Conservation (phyloP, 129 eudicot species). For the Centaurea solstitialis region DNA sequence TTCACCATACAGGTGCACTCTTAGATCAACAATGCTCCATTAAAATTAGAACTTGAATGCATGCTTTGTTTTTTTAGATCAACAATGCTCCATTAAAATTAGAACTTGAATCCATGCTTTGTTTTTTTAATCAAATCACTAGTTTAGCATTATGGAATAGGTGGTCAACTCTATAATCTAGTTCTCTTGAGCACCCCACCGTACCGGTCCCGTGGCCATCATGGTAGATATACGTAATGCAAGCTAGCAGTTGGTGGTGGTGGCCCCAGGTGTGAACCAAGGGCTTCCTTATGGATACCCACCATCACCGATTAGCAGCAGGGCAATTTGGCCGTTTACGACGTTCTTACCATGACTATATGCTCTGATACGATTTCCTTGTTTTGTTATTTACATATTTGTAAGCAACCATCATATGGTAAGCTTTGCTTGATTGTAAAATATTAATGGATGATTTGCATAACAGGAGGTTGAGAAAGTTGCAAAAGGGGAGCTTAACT, state of each 20-base stretch:
- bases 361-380: background rate
- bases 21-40: background rate
- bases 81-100: too few relatives aligned
- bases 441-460: background rate
- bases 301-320: background rate
- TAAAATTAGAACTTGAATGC: background rate
- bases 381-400: background rate
- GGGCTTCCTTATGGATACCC: background rate
- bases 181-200: background rate
- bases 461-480: conserved; percentile 82
- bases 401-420: background rate
- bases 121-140: background rate
- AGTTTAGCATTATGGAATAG: background rate
- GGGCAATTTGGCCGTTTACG: background rate
- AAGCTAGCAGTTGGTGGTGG: background rate
- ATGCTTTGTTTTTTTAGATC: background rate
- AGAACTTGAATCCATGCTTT: too few relatives aligned
- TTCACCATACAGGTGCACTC: background rate
- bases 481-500: conserved; percentile 82
- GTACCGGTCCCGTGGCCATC: background rate
- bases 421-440: background rate
- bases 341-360: background rate
- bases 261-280: background rate
- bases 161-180: background rate
- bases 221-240: background rate